These are phyloP conservation scores for Kodamaea restingae DNA, from an alignment of 805 yeast species.

Conservation along the genomic window DNA sequence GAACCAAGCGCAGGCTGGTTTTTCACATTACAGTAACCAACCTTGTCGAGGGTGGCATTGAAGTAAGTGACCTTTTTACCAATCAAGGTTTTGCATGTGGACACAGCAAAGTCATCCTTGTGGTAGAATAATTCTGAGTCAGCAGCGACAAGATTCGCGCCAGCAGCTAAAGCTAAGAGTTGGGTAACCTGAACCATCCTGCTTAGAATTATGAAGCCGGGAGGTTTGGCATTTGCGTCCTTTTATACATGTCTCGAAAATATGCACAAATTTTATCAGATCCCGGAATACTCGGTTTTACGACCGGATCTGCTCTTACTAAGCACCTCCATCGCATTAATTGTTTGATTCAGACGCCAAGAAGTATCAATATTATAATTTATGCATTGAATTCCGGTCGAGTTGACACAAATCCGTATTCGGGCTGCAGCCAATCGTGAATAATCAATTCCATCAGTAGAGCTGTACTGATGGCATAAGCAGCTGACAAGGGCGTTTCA, in stretches of 20 bases:
- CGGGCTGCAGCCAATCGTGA: background rate
- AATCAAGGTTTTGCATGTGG: conserved; percentile 23
- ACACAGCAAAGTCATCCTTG: conserved; percentile 22
- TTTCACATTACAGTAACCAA: conserved; percentile 30
- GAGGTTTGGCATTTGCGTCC: background rate
- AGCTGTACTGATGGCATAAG: too few species aligned
- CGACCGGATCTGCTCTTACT: background rate
- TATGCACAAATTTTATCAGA: conserved; percentile 8
- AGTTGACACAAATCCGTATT: background rate
- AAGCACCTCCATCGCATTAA: too few species aligned
- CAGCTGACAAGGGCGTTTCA: too few species aligned
- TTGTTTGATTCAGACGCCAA: too few species aligned
- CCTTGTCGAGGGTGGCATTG: conserved; percentile 18
- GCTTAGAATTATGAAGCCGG: background rate
- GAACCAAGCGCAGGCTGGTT: conserved; percentile 39
- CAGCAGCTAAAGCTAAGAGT: conserved; percentile 3
- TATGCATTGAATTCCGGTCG: background rate
- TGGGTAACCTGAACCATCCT: conserved; percentile 6
- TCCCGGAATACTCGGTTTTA: conserved; percentile 4
- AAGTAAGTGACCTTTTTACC: conserved; percentile 25
- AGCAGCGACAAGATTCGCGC: conserved; percentile 8
- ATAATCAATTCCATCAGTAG: conserved; percentile 6
- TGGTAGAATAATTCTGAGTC: conserved; percentile 21
- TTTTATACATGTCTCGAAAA: background rate
- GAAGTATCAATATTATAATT: background rate